Evolutionary conservation across 257 asterid genomes (phyloP).

Genomic region (Gardenia jasminoides): DNA sequence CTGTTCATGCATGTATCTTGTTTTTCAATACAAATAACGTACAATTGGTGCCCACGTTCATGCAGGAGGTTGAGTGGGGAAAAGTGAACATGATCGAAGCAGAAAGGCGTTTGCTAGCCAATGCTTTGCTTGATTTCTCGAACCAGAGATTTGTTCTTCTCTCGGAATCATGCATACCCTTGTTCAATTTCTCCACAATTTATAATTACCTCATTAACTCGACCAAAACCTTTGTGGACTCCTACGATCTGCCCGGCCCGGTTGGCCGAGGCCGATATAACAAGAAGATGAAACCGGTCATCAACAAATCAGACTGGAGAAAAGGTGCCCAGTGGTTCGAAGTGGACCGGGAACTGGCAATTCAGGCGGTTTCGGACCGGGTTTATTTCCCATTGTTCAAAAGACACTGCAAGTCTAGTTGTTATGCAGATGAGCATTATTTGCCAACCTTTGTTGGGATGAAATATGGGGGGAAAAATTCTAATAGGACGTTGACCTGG

Average conservation of each 20-base stretch:
- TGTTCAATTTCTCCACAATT: constrained; percentile 57
- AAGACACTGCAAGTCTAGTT: constrained; percentile 50
- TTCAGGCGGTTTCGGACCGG: constrained; percentile 41
- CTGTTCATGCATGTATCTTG: background rate
- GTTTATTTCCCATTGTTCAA: constrained; percentile 33
- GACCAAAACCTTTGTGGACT: constrained; percentile 43
- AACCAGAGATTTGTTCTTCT: constrained; percentile 73
- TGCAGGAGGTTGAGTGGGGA: constrained; percentile 60
- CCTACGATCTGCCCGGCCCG: constrained; percentile 50
- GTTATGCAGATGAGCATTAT: constrained; percentile 82
- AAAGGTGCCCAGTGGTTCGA: constrained; percentile 82
- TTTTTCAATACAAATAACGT: background rate
- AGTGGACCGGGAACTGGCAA: constrained; percentile 49
- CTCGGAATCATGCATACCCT: constrained; percentile 70
- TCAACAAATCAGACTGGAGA: constrained; percentile 51
- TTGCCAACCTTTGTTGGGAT: constrained; percentile 54
- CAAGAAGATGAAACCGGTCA: constrained; percentile 46
- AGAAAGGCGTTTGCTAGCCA: constrained; percentile 70
- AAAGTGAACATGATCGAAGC: constrained; percentile 82
- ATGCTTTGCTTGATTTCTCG: constrained; percentile 75
- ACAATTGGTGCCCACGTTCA: background rate
- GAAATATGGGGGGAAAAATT: constrained; percentile 38
- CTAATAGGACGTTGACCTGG: constrained; percentile 74
- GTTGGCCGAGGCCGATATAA: constrained; percentile 73
- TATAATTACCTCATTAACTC: constrained; percentile 51